Conservation (phyloP, 805 yeast species). For the Komagataella pastoris region DNA sequence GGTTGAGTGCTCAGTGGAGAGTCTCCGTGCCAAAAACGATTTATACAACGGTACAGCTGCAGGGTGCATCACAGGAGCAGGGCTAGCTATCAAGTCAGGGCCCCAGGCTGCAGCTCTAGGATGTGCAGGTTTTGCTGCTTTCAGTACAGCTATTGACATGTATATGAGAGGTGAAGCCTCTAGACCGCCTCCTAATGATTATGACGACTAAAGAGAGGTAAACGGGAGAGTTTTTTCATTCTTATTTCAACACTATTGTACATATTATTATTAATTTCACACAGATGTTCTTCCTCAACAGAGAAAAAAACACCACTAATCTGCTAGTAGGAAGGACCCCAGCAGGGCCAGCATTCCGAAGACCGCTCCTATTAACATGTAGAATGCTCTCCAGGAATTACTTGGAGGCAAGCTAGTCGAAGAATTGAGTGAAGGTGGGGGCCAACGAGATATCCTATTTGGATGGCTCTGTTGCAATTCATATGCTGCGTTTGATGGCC, state of each 20-base stretch:
- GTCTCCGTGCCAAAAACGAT: slow-evolving; percentile 81
- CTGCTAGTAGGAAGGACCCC: neutral
- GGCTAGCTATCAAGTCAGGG: slow-evolving; percentile 82
- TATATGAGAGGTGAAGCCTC: slow-evolving; percentile 77
- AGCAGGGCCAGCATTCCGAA: neutral
- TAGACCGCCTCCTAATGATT: slow-evolving; percentile 79
- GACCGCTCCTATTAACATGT: neutral
- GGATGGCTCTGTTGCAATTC: neutral
- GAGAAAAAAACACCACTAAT: neutral
- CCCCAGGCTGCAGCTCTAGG: slow-evolving; percentile 88
- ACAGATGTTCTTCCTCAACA: neutral
- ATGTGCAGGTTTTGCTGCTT: slow-evolving; percentile 96
- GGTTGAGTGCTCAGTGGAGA: slow-evolving; percentile 82
- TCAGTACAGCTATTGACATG: slow-evolving; percentile 78
- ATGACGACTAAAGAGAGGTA: slow-evolving; percentile 35
- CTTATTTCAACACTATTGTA: neutral
- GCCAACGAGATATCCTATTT: neutral
- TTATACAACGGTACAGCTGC: slow-evolving; percentile 85
- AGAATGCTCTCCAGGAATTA: neutral
- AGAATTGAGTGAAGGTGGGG: neutral
- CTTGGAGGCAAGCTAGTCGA: neutral
- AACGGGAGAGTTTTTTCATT: neutral
- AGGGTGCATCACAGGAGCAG: slow-evolving; percentile 96
- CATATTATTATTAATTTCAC: neutral
- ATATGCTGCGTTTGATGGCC: neutral